Percentiles rank a stretch among this genome's conserved stretches.
Evolutionary conservation across 148 eudicot genomes (phyloP).

Genomic region (Camellia japonica): DNA sequence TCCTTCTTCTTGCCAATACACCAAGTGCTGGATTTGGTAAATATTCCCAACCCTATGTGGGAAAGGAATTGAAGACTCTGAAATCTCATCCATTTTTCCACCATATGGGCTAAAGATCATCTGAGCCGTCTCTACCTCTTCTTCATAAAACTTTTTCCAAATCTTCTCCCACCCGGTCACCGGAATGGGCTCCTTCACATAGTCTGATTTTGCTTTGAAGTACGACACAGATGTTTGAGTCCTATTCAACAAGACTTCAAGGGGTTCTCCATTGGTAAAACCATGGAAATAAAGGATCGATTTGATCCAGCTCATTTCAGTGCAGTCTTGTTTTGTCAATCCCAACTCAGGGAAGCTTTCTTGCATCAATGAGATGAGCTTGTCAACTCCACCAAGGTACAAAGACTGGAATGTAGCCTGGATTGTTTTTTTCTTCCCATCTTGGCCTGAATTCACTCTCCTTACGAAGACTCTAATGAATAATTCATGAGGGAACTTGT

Average conservation of each 20-base stretch:
- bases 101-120: background rate
- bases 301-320: conserved; percentile 5
- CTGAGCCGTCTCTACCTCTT: background rate
- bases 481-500: conserved; percentile 2
- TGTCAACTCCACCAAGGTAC: conserved; percentile 4
- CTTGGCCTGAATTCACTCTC: background rate
- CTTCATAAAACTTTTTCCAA: background rate
- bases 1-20: background rate
- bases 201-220: conserved; percentile 16
- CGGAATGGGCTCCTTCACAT: background rate
- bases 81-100: conserved; percentile 9
- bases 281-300: background rate
- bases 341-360: conserved; percentile 14
- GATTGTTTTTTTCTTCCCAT: background rate
- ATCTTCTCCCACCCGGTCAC: background rate
- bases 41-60: background rate
- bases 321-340: background rate
- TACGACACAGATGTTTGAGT: background rate
- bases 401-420: background rate
- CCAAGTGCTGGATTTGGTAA: background rate
- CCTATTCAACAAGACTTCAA: background rate
- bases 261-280: background rate
- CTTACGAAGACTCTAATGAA: background rate
- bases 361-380: conserved; percentile 4
- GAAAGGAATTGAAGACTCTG: background rate